phyloP scores from a whole-genome alignment of 192 early-diverging fungal genomes.

The Rhizophagus sp. region DNA sequence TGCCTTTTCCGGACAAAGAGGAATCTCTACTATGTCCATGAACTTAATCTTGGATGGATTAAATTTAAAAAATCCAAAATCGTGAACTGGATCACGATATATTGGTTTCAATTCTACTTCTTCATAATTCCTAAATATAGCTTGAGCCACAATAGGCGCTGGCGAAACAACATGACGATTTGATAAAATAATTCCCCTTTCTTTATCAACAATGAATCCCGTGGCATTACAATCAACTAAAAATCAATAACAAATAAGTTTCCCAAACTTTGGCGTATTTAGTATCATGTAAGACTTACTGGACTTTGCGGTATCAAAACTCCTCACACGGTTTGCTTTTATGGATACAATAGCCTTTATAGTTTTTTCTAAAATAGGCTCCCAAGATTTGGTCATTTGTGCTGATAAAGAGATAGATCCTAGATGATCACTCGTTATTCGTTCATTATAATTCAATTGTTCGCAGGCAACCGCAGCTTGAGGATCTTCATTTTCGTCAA shows the following conservation, averaged over 20 bases:
- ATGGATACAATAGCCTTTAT: conserved; percentile 79
- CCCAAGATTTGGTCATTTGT: conserved; percentile 47
- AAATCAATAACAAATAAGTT: neutral
- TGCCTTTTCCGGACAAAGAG: conserved; percentile 66
- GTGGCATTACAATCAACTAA: conserved; percentile 60
- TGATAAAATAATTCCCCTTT: conserved; percentile 72
- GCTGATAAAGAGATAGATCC: neutral
- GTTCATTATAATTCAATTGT: neutral
- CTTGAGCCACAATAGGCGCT: conserved; percentile 71
- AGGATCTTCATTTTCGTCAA: neutral
- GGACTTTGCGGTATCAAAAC: conserved; percentile 75
- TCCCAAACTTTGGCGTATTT: too few species aligned
- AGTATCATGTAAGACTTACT: conserved; percentile 42
- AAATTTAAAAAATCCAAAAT: conserved; percentile 82
- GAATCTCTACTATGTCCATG: conserved; percentile 67
- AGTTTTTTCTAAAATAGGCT: conserved; percentile 67
- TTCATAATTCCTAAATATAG: conserved; percentile 72
- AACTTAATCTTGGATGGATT: conserved; percentile 68
- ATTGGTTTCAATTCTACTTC: conserved; percentile 70
- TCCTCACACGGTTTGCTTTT: conserved; percentile 72
- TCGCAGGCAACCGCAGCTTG: neutral
- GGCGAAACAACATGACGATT: conserved; percentile 79
- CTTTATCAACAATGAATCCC: conserved; percentile 79
- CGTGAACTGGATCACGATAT: conserved; percentile 81
- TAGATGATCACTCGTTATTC: neutral